These are phyloP conservation scores for Candida neerlandica DNA, from an alignment of 1,139 yeast species.

Conservation along the genomic window DNA sequence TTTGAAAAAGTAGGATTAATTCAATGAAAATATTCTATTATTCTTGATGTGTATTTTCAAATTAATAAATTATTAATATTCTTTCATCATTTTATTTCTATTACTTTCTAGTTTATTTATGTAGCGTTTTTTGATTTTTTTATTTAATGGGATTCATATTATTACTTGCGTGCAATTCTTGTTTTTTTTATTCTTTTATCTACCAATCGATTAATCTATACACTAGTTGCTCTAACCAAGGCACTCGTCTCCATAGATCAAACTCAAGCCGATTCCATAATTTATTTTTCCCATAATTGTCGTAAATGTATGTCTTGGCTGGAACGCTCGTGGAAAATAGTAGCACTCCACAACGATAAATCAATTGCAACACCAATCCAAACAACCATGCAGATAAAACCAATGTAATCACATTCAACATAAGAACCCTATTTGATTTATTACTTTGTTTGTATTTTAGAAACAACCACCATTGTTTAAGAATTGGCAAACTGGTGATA, in stretches of 20 bases:
- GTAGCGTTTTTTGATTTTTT: background rate
- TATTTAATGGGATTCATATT: conserved; percentile 7
- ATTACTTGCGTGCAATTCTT: conserved; percentile 2
- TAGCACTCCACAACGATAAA: conserved; percentile 14
- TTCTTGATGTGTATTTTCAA: conserved; percentile 1
- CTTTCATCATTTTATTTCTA: background rate
- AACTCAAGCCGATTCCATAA: background rate
- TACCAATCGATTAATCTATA: conserved; percentile 13
- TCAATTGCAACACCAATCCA: conserved; percentile 8
- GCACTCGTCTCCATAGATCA: conserved; percentile 11
- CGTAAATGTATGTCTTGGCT: conserved; percentile 23
- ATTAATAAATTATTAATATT: conserved; percentile 5
- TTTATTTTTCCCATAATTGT: conserved; percentile 19
- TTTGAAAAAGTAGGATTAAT: conserved; percentile 9
- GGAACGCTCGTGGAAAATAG: background rate
- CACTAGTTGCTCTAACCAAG: conserved; percentile 12
- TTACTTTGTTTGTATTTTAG: conserved; percentile 30
- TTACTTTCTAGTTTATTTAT: background rate
- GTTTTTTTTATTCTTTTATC: background rate
- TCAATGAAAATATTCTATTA: background rate
- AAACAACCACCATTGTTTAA: conserved; percentile 34
- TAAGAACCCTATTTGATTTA: conserved; percentile 22
- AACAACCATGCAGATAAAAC: conserved; percentile 24
- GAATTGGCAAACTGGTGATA: conserved; percentile 30
- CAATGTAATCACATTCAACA: conserved; percentile 26